These are phyloP conservation scores for Phytophthora hibernalis DNA, from an alignment of 352 stramenopile genomes.

Conservation along the genomic window DNA sequence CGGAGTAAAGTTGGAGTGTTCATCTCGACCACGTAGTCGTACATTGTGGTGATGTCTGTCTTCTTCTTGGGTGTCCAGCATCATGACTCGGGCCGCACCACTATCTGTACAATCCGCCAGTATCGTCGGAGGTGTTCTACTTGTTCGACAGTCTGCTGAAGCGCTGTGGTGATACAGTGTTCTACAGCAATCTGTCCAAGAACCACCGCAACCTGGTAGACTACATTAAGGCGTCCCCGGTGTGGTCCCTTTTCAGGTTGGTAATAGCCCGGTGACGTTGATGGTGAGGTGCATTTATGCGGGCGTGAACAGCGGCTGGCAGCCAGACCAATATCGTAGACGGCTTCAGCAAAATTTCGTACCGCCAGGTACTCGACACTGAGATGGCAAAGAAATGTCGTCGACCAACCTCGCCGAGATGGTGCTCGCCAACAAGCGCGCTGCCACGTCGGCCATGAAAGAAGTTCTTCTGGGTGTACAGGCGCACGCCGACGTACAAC, in stretches of 20 bases:
- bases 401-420: constrained; percentile 33
- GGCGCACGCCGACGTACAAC: too few species aligned
- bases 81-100: constrained; percentile 15
- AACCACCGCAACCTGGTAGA: constrained; percentile 28
- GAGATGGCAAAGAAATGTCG: constrained; percentile 34
- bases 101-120: constrained; percentile 93
- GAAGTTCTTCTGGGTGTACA: constrained; percentile 54
- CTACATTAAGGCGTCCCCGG: constrained; percentile 39
- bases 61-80: too few species aligned
- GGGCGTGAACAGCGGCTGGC: constrained; percentile 27
- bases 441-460: constrained; percentile 26
- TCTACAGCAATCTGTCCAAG: constrained; percentile 45
- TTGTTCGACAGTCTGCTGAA: constrained; percentile 83
- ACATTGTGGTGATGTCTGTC: too few species aligned
- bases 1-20: too few species aligned
- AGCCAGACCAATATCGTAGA: constrained; percentile 25
- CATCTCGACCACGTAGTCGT: too few species aligned
- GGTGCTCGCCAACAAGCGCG: constrained; percentile 38
- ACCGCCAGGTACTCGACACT: constrained; percentile 18
- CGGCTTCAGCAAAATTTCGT: constrained; percentile 36
- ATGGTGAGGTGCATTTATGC: constrained; percentile 75
- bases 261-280: constrained; percentile 73
- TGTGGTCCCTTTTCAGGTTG: constrained; percentile 25
- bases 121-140: constrained; percentile 76
- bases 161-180: constrained; percentile 41